Percentiles rank a stretch among this genome's conserved stretches.
Conservation (phyloP, 108 stramenopile genomes). For the Pseudonitzschia pungens region DNA sequence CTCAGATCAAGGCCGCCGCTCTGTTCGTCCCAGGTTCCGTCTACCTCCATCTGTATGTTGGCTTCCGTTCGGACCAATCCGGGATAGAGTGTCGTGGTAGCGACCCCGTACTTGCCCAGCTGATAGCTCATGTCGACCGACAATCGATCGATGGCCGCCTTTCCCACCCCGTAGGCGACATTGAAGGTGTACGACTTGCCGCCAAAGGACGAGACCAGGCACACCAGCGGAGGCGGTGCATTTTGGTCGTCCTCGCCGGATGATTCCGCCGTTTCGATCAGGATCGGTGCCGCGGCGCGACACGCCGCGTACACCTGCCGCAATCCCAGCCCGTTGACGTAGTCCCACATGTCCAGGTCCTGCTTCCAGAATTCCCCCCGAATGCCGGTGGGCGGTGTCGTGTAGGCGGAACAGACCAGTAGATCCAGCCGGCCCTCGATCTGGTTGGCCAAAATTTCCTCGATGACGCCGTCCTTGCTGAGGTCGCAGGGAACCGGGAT, state of each 20-base stretch:
- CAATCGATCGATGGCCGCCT: constrained; percentile 84
- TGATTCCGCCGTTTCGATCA: constrained; percentile 61
- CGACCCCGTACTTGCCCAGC: constrained; percentile 60
- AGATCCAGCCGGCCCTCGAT: constrained; percentile 68
- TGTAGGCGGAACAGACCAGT: constrained; percentile 63
- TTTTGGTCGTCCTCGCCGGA: not conserved
- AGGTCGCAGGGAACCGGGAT: constrained; percentile 55
- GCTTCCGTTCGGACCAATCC: constrained; percentile 86
- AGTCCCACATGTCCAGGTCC: constrained; percentile 72
- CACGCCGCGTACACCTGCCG: constrained; percentile 62
- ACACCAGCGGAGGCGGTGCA: constrained; percentile 63
- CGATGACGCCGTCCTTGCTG: constrained; percentile 49
- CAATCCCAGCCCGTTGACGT: constrained; percentile 66
- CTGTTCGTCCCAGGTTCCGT: constrained; percentile 76
- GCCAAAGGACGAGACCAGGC: constrained; percentile 70
- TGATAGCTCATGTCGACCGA: constrained; percentile 79
- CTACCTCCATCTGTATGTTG: constrained; percentile 57
- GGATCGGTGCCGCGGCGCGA: constrained; percentile 54
- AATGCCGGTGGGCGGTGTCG: constrained; percentile 42
- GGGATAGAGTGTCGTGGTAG: constrained; percentile 76
- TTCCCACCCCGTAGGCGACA: constrained; percentile 90
- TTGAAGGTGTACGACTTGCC: constrained; percentile 86
- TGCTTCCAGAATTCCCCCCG: constrained; percentile 73
- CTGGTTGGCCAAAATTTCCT: constrained; percentile 27
- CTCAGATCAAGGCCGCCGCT: constrained; percentile 52